Evolutionary conservation across 371 early-diverging fungal species (phyloP), one percentile per base, ranked within the genome.

Genomic region (Nematocida ausubeli): DNA sequence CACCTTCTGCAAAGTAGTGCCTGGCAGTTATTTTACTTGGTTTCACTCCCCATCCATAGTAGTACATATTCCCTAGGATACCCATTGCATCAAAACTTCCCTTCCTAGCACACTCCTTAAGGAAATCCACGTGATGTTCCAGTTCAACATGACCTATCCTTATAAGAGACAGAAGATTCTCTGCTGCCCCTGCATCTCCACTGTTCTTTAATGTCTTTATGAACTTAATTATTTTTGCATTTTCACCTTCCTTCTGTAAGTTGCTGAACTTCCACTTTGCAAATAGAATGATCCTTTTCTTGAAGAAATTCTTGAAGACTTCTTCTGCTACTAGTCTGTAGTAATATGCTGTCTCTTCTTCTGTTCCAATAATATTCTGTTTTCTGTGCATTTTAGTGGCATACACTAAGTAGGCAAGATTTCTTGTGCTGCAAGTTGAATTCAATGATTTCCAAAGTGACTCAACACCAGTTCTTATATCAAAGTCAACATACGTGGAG

Each of bases 21-120:
- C 84, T 57, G 4, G 87, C 85, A 42, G 57, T 81, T 26, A 81
- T 81, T 19, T 78, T 40, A 47, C 73, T 69, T 26, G 35, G 69
- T 30, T 58, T 24, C 30, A 84, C 82, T 26, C 83, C 84, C 35
- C 82, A 60, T 28, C 85, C 85, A 39, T 85, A 82, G 63, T 71
- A 83, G 69, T 84, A 83, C 51, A 82, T 62, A 55, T 84, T 84
- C 5, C 87, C 87, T 3, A 86, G 37, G 3, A 85, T 56, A 0
- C 79, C 75, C 81, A 78, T 63, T 4, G 83, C 85, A 49, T 73
- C 70, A 26, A 63, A 47, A 44, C 80, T 49, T 19, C 78, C 81
- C 14, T 57, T 80, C 35, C 80, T 16, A 2, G 65, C 71, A 37
- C 81, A 60, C 49, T 71, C 71, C 47, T 78, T 63, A 6, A 84